These are phyloP conservation scores for Candida silvatica DNA, from an alignment of 805 yeast species.

Conservation along the genomic window DNA sequence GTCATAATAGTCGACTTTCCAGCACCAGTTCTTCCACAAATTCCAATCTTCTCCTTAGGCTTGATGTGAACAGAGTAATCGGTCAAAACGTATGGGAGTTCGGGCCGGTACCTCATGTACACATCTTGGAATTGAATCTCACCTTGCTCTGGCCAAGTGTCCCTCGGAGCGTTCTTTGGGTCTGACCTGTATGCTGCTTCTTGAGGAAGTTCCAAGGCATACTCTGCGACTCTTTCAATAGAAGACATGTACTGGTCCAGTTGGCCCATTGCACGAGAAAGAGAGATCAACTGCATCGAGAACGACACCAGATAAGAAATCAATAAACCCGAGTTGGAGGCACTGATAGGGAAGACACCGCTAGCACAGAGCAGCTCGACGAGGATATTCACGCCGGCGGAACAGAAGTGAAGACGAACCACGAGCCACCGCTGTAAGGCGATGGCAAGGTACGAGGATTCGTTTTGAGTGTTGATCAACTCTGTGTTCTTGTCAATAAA, in stretches of 20 bases:
- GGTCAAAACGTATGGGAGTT: slow-evolving; percentile 50
- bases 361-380: slow-evolving; percentile 52
- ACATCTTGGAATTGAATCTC: slow-evolving; percentile 39
- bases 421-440: slow-evolving; percentile 73
- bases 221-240: slow-evolving; percentile 61
- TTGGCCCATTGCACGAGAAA: slow-evolving; percentile 49
- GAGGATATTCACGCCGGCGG: slow-evolving; percentile 41
- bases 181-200: slow-evolving; percentile 51
- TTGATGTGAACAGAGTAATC: slow-evolving; percentile 33
- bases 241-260: slow-evolving; percentile 74
- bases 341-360: slow-evolving; percentile 48
- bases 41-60: slow-evolving; percentile 66
- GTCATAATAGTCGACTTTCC: slow-evolving; percentile 68
- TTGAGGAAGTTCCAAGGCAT: slow-evolving; percentile 53
- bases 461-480: slow-evolving; percentile 53
- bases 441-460: slow-evolving; percentile 53
- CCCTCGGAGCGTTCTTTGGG: slow-evolving; percentile 15
- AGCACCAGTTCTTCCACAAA: slow-evolving; percentile 89
- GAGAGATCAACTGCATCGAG: slow-evolving; percentile 39
- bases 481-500: slow-evolving; percentile 39
- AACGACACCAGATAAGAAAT: slow-evolving; percentile 54
- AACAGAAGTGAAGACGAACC: slow-evolving; percentile 48
- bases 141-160: slow-evolving; percentile 43
- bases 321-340: slow-evolving; percentile 62
- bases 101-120: slow-evolving; percentile 49